phyloP scores from a whole-genome alignment of 495 filamentous ascomycete species.

The Ramalina peruviana region DNA sequence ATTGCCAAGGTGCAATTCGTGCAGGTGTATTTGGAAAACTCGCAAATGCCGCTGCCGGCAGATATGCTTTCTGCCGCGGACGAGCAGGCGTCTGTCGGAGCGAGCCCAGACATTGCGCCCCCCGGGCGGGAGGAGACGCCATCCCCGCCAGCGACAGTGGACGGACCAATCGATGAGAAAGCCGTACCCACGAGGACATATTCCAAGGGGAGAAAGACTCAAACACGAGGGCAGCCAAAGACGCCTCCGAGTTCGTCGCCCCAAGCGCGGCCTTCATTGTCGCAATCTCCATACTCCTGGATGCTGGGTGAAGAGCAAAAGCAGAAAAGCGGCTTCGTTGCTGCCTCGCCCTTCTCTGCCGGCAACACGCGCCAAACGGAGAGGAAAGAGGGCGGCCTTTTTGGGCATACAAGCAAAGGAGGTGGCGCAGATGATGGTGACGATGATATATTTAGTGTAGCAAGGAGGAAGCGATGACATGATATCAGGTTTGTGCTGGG shows the following conservation, averaged over 20 bases:
- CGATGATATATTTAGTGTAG: constrained; percentile 32
- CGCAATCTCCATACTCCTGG: constrained; percentile 86
- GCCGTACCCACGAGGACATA: not conserved
- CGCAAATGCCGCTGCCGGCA: constrained; percentile 38
- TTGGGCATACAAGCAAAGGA: constrained; percentile 19
- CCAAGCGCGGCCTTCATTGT: constrained; percentile 44
- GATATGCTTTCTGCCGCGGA: constrained; percentile 12
- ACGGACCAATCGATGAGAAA: constrained; percentile 19
- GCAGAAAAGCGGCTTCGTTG: constrained; percentile 33
- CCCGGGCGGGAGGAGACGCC: constrained; percentile 2
- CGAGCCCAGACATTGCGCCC: constrained; percentile 1
- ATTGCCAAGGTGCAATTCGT: constrained; percentile 66
- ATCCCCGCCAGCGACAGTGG: not conserved
- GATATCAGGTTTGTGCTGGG: not conserved
- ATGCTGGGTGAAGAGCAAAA: constrained; percentile 59
- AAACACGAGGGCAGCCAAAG: not conserved
- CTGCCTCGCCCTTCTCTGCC: constrained; percentile 26
- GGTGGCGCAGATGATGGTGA: constrained; percentile 25
- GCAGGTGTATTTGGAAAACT: constrained; percentile 60
- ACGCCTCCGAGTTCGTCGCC: constrained; percentile 6
- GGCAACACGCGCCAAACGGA: constrained; percentile 21
- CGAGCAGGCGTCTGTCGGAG: not conserved
- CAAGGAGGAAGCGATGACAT: constrained; percentile 11
- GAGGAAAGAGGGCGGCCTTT: constrained; percentile 29
- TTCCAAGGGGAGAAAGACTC: not conserved